Evolutionary conservation across 2,329 filamentous ascomycete species (phyloP).

Genomic region (Microsporum canis): DNA sequence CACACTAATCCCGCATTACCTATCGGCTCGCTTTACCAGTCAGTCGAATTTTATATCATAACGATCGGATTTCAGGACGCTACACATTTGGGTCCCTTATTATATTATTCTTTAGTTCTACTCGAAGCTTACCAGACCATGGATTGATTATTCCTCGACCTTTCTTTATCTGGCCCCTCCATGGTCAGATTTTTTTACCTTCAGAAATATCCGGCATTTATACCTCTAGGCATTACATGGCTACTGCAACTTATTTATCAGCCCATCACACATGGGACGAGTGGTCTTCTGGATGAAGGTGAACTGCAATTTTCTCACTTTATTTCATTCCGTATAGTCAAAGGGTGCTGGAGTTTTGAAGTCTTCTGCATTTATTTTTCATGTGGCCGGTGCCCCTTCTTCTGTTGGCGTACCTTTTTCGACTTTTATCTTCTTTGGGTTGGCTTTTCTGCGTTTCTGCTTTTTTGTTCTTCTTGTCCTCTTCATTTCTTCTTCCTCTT

Average conservation of each 20-base stretch:
- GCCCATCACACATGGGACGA: constrained; percentile 15
- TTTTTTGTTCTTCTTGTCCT: neutral
- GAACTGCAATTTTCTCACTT: constrained; percentile 24
- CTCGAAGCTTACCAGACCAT: constrained; percentile 24
- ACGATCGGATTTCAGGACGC: constrained; percentile 29
- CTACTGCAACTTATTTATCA: constrained; percentile 24
- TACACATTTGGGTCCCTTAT: constrained; percentile 23
- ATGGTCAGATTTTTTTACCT: constrained; percentile 13
- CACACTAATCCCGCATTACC: constrained; percentile 27
- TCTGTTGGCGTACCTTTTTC: neutral
- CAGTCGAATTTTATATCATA: constrained; percentile 24
- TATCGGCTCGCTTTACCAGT: constrained; percentile 23
- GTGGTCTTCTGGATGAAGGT: constrained; percentile 28
- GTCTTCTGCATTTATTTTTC: neutral
- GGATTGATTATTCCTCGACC: constrained; percentile 6
- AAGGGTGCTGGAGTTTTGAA: constrained; percentile 22
- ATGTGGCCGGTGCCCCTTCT: neutral
- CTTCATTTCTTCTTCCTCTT: neutral
- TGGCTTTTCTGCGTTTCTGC: neutral
- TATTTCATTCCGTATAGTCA: constrained; percentile 13
- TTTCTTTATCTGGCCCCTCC: constrained; percentile 14
- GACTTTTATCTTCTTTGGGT: neutral
- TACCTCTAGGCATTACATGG: constrained; percentile 19
- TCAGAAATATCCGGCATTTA: constrained; percentile 11
- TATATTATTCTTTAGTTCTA: constrained; percentile 24